Evolutionary conservation across 164 flowering plant species (phyloP).

Genomic region (Chloranthus sessilifolius): DNA sequence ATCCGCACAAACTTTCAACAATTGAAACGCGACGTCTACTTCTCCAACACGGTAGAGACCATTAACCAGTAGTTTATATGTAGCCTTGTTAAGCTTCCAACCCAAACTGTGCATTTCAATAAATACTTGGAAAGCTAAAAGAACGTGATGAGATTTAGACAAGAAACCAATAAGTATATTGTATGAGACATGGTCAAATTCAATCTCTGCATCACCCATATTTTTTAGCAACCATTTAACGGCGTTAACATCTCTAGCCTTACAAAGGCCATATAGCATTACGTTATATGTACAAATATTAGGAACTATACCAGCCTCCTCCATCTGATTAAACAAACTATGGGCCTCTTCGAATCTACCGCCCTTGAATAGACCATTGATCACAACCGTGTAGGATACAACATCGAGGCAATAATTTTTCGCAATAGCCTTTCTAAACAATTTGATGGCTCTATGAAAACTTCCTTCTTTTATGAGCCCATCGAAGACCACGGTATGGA

Average conservation of each 20-base stretch:
- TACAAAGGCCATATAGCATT: conserved; percentile 39
- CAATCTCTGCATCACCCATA: conserved; percentile 30
- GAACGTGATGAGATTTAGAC: conserved; percentile 12
- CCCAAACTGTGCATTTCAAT: conserved; percentile 25
- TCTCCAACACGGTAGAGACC: conserved; percentile 14
- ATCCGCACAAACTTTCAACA: conserved; percentile 10
- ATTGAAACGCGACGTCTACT: conserved; percentile 11
- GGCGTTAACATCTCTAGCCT: conserved; percentile 27
- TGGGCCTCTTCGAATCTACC: conserved; percentile 40
- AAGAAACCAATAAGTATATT: conserved; percentile 24
- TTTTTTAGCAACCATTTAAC: conserved; percentile 31
- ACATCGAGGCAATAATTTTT: conserved; percentile 41
- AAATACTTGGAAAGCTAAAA: conserved; percentile 21
- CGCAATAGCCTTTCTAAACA: conserved; percentile 35
- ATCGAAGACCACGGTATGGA: conserved; percentile 41
- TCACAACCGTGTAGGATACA: conserved; percentile 46
- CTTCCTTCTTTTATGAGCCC: conserved; percentile 44
- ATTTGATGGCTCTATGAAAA: conserved; percentile 27
- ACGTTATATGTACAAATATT: conserved; percentile 33
- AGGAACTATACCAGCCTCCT: conserved; percentile 42
- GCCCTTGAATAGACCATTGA: conserved; percentile 41
- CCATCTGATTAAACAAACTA: conserved; percentile 44
- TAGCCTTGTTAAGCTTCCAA: conserved; percentile 25
- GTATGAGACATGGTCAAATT: conserved; percentile 15
- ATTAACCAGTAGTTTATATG: conserved; percentile 7